Conservation (phyloP, 2,329 filamentous ascomycete species). For the Stemphylium beticola region DNA sequence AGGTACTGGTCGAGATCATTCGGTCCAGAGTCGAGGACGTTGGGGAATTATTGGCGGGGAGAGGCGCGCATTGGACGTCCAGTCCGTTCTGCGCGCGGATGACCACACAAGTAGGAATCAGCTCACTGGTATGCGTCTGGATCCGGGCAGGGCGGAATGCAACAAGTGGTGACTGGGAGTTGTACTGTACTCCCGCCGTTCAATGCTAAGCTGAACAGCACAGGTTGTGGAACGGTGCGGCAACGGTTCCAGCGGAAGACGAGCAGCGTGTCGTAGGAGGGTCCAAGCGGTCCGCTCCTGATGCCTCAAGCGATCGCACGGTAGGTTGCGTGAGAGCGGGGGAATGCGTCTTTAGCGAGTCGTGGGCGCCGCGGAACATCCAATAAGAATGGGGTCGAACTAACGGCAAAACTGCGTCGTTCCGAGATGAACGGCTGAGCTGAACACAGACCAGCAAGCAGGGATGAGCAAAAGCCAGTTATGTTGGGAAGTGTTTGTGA, state of each 20-base stretch:
- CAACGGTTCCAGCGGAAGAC: conserved; percentile 14
- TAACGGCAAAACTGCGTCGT: conserved; percentile 34
- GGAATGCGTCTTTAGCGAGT: conserved; percentile 45
- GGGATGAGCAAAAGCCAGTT: conserved; percentile 17
- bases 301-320: conserved; percentile 41
- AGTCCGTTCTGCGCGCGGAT: conserved; percentile 9
- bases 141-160: conserved; percentile 7
- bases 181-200: conserved; percentile 10
- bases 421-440: conserved; percentile 26
- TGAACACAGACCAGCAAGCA: conserved; percentile 24
- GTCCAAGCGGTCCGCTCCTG: conserved; percentile 33
- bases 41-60: conserved; percentile 26
- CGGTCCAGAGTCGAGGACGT: conserved; percentile 26
- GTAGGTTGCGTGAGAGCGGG: conserved; percentile 42
- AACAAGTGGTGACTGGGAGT: conserved; percentile 18
- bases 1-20: conserved; percentile 46
- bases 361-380: conserved; percentile 33
- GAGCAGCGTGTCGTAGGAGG: conserved; percentile 24
- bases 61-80: conserved; percentile 36
- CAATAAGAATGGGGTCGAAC: conserved; percentile 37
- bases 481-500: conserved; percentile 16
- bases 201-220: conserved; percentile 14
- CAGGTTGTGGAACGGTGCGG: conserved; percentile 16
- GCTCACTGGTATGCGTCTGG: conserved; percentile 5
- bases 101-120: conserved; percentile 9